phyloP scores from a whole-genome alignment of 1,284 basidiomycete species.

The Somion occarium region DNA sequence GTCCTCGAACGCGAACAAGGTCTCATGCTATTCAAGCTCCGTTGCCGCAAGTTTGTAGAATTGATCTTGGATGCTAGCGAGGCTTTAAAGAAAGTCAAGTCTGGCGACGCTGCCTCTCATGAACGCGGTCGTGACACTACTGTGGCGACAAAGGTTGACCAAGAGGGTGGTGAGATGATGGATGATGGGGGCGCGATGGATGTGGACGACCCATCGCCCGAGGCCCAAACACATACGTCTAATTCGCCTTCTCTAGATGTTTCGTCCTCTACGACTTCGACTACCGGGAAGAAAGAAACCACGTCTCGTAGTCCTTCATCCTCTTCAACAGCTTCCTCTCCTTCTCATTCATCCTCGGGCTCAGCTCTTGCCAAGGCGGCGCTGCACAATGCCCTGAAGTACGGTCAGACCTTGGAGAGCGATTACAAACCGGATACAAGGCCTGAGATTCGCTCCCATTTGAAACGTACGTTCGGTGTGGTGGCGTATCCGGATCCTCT shows the following conservation, averaged over 20 bases:
- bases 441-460: slow-evolving; percentile 55
- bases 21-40: slow-evolving; percentile 68
- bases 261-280: neutral
- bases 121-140: slow-evolving; percentile 23
- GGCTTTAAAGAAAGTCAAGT: slow-evolving; percentile 53
- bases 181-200: slow-evolving; percentile 38
- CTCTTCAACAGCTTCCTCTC: slow-evolving; percentile 1
- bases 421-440: slow-evolving; percentile 62
- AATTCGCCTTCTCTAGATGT: slow-evolving; percentile 7
- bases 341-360: slow-evolving; percentile 12
- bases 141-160: neutral
- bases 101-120: slow-evolving; percentile 8
- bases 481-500: slow-evolving; percentile 74
- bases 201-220: slow-evolving; percentile 36
- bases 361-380: slow-evolving; percentile 37
- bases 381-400: slow-evolving; percentile 59
- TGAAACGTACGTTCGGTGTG: slow-evolving; percentile 71
- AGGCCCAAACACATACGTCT: slow-evolving; percentile 21
- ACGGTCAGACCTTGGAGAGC: slow-evolving; percentile 63
- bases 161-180: slow-evolving; percentile 29
- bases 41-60: slow-evolving; percentile 81
- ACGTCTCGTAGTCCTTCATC: slow-evolving; percentile 7
- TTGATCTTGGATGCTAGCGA: slow-evolving; percentile 66
- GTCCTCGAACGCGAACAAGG: slow-evolving; percentile 65
- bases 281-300: neutral